Conservation (phyloP, 257 asterid species). For the Nicotiana paniculata region DNA sequence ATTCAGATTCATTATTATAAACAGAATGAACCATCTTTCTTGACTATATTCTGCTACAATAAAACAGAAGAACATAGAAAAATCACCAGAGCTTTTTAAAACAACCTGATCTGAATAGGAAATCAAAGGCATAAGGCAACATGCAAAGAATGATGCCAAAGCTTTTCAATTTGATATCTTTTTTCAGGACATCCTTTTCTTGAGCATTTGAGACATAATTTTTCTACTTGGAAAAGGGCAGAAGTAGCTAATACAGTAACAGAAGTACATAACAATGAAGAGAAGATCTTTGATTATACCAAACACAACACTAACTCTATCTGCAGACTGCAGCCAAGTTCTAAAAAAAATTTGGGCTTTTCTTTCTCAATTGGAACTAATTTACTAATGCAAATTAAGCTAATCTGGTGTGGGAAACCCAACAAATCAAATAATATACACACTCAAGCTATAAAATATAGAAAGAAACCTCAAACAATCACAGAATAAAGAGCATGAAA, state of each 20-base stretch:
- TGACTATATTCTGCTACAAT: neutral
- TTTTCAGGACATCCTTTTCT: neutral
- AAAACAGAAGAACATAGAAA: neutral
- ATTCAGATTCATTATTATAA: neutral
- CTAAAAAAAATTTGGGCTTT: neutral
- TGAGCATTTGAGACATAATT: neutral
- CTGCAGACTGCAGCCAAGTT: too few relatives aligned
- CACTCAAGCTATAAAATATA: neutral
- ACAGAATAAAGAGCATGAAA: too few relatives aligned
- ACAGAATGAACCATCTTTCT: neutral
- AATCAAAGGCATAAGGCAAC: neutral
- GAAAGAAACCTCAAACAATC: too few relatives aligned
- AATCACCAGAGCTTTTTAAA: neutral
- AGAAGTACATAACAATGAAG: too few relatives aligned
- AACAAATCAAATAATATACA: constrained; percentile 6
- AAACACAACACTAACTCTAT: too few relatives aligned
- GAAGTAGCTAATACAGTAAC: neutral
- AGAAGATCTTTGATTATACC: too few relatives aligned
- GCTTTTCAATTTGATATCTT: neutral
- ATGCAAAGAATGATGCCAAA: neutral
- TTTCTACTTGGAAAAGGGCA: neutral
- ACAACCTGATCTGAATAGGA: constrained; percentile 1
- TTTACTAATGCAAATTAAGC: neutral
- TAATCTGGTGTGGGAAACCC: neutral
- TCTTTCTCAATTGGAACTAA: constrained; percentile 13